phyloP scores from a whole-genome alignment of 768 basidiomycete genomes.

The Amanita polypyramis region DNA sequence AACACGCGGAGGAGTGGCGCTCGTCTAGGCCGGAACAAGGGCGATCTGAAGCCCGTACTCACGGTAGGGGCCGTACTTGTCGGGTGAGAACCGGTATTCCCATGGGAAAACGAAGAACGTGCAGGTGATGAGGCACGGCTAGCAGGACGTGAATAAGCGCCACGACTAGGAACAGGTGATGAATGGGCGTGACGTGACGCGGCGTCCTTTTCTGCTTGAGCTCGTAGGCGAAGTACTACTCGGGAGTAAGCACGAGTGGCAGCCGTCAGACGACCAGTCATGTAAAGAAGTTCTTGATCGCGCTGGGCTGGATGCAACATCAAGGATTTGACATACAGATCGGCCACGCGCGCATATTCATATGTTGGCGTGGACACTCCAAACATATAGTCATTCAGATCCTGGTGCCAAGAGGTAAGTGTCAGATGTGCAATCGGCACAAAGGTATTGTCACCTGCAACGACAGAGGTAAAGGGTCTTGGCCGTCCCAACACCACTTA shows the following conservation, averaged over 20 bases:
- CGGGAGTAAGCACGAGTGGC: slow-evolving; percentile 70
- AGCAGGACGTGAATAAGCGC: slow-evolving; percentile 30
- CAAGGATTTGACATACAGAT: slow-evolving; percentile 43
- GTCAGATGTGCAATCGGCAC: neutral
- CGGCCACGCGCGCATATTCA: slow-evolving; percentile 55
- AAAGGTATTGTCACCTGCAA: slow-evolving; percentile 37
- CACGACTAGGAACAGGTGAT: slow-evolving; percentile 12
- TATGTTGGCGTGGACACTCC: slow-evolving; percentile 70
- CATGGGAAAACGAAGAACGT: slow-evolving; percentile 37
- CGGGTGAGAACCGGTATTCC: slow-evolving; percentile 9
- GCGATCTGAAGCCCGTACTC: slow-evolving; percentile 45
- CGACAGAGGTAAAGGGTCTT: slow-evolving; percentile 54
- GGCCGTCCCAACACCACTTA: slow-evolving; percentile 50
- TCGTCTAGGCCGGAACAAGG: slow-evolving; percentile 58
- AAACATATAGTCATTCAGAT: slow-evolving; percentile 71
- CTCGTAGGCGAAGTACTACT: slow-evolving; percentile 68
- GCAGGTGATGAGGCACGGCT: slow-evolving; percentile 65
- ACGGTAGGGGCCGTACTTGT: neutral
- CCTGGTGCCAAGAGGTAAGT: slow-evolving; percentile 30
- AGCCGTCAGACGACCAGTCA: slow-evolving; percentile 41
- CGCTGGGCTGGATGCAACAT: slow-evolving; percentile 29
- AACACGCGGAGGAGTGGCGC: slow-evolving; percentile 75
- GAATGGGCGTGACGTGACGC: slow-evolving; percentile 16
- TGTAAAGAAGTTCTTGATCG: slow-evolving; percentile 27
- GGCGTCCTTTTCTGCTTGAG: slow-evolving; percentile 60